Base-by-base conservation (phyloP, 768 basidiomycete genomes). In the Leccinum subtestaceum region DNA sequence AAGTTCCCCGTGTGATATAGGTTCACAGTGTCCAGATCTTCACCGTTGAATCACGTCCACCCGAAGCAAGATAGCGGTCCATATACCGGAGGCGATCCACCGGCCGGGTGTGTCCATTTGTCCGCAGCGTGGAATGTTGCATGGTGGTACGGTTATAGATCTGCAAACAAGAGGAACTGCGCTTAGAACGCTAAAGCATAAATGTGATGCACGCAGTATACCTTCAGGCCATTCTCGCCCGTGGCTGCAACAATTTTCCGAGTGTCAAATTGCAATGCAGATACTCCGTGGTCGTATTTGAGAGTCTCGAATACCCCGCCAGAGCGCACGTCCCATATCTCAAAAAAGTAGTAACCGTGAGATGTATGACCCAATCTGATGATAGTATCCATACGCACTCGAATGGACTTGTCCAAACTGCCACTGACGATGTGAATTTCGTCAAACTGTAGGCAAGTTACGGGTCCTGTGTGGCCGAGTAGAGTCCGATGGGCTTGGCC, bases 291-390 rank as follows among this genome's bases (percentile, higher is more conserved):
- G 65, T 98, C 95, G 72, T 91, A 97, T 63, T 87, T 84, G 64
- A 98, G 84, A 5, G 92, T 91, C 67, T 99, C 96, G 55, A 89
- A 85, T 38, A 89, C 87, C 25, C 86, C 82, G 10, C 97, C 96
- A 11, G 87, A 93, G 15, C 97, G 87, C 29, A 99, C 83, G 69
- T 99, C 97, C 97, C 97, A 98, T 59, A 97, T 92, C 93, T 96
- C 57, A 38, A 46, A 50, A 62, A 47, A 11, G 47, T 48, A 46
- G 15, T 32, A 52, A 47, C 19, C 3, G 46, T 60, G 27, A 55
- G 62, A 45, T 4, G 23, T 23, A 27, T 31, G 5, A 52, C 50
- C 49, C 13, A 29, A 21, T 40, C 40, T 48, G 2, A 53, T 56
- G 45, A 32, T 25, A 52, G 25, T 27, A 55, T 27, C 29, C 31